Base-by-base conservation (phyloP, 441 rosid species). In the Breynia disticha region DNA sequence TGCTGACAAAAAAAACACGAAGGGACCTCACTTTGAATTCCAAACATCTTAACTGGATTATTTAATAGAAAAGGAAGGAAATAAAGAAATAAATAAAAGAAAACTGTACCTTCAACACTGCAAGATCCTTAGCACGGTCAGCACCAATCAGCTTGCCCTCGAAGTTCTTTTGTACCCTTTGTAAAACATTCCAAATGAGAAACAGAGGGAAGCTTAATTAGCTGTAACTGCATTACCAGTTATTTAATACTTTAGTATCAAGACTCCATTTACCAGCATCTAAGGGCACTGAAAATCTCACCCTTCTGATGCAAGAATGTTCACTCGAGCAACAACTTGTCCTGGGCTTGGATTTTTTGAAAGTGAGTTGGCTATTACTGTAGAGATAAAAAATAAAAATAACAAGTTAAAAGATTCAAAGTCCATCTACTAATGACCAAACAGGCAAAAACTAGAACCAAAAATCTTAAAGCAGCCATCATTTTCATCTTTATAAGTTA, bases 321-420 rank as follows among this genome's bases (percentile, higher is more conserved):
- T 91, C 52, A 91, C 96, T 59, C 95, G 83, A 13, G 95, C 96
- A 66, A 91, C 98, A 35, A 81, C 86, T 72, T 85, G 80, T 7
- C 96, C 90, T 3, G 71, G 77, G 59, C 70, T 72, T 51, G 95
- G 87, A 63, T 91, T 85, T 70, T 84, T 87, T 19, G 95, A 79
- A 54, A 91, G 96, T 2, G 98, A 83, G 80, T 78, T 87, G 18
- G 96, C 98, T 65, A 87, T 82, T 66, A 91, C 98, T 90, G 63
- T 41, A 14, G 72, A 50, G 18, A 56, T 7, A 17, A 53, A 53
- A 19, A 32, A 42, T 19, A 19, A 41, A 43, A 52, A 20, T 8
- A 48, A 21, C 52, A 37, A 56, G 18, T 48, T 47, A 50, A 21
- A 12, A 54, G 56, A 44, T 59, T 65, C 20, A 44, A 9, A 57